phyloP scores from a whole-genome alignment of 306 rosid genomes.

The Lathyrus oleraceus region DNA sequence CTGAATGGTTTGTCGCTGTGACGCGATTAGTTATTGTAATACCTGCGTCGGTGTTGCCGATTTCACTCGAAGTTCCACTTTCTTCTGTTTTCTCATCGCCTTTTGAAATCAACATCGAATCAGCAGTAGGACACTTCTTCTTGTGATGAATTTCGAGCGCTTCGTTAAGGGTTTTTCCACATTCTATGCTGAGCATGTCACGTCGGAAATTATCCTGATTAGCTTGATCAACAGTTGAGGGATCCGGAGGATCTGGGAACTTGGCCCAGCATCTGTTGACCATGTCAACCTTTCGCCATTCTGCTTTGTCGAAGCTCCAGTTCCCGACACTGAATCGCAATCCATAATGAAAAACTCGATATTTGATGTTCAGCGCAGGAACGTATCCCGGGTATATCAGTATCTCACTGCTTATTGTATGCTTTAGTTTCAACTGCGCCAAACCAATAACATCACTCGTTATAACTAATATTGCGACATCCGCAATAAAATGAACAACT shows the following conservation, averaged over 20 bases:
- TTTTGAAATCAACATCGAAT: slow-evolving; percentile 43
- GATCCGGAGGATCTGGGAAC: slow-evolving; percentile 82
- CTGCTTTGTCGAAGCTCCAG: slow-evolving; percentile 98
- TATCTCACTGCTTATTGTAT: slow-evolving; percentile 59
- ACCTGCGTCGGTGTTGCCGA: slow-evolving; percentile 49
- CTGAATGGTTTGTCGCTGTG: slow-evolving; percentile 38
- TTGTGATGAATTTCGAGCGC: slow-evolving; percentile 75
- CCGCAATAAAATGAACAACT: no score
- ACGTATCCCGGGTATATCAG: slow-evolving; percentile 85
- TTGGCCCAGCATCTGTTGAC: slow-evolving; percentile 82
- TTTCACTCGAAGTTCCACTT: slow-evolving; percentile 47
- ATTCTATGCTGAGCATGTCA: slow-evolving; percentile 88
- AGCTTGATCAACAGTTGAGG: slow-evolving; percentile 50
- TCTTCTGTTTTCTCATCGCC: slow-evolving; percentile 39
- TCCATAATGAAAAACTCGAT: slow-evolving; percentile 95
- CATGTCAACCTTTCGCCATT: slow-evolving; percentile 69
- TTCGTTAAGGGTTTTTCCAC: slow-evolving; percentile 68
- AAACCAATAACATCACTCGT: slow-evolving; percentile 32
- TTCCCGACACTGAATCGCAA: slow-evolving; percentile 80
- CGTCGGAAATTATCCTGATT: slow-evolving; percentile 44
- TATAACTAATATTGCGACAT: no score
- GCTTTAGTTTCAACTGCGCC: slow-evolving; percentile 80
- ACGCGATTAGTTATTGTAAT: slow-evolving; percentile 31
- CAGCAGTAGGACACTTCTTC: slow-evolving; percentile 58
- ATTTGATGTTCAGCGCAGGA: slow-evolving; percentile 70